Evolutionary conservation across 1,139 yeast genomes (phyloP), one percentile per base, ranked within the genome.

Genomic region (Yamadazyma pseudoaaseri): DNA sequence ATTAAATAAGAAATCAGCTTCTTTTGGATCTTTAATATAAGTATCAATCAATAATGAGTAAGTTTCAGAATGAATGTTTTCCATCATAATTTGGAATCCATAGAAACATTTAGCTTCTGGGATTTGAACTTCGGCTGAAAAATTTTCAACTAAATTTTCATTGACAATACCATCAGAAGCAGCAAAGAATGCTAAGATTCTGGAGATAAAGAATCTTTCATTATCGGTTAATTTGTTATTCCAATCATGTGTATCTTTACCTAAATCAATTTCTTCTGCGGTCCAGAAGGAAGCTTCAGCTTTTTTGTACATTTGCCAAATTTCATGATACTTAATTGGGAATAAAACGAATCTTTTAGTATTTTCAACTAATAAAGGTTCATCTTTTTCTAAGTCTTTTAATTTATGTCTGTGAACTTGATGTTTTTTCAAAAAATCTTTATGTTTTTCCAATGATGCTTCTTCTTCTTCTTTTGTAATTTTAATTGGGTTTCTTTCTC

Each of bases 221-320:
- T 89, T 90, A 35, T 86, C 92, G 56, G 73, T 87, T 65, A 92
- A 70, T 52, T 70, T 72, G 64, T 82, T 72, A 56, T 86, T 87
- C 96, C 97, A 90, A 68, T 92, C 97, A 53, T 75, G 76, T 44
- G 75, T 59, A 61, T 92, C 99, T 72, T 92, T 92, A 43, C 95
- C 81, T 49, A 92, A 75, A 63, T 92, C 99, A 49, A 94, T 89
- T 70, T 92, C 99, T 71, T 92, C 99, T 36, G 98, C 97, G 33
- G 98, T 92, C 99, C 99, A 92, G 76, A 92, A 92, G 9, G 97
- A 87, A 16, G 98, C 97, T 72, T 92, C 98, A 27, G 97, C 97
- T 69, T 90, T 89, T 73, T 92, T 92, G 70, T 92, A 92, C 77
- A 95, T 92, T 63, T 90, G 96, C 97, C 98, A 92, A 56, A 94